Percentiles rank a stretch among this genome's conserved stretches.
These are phyloP conservation scores for Solanum hybrid DNA, from an alignment of 305 asterid species.

Conservation along the genomic window DNA sequence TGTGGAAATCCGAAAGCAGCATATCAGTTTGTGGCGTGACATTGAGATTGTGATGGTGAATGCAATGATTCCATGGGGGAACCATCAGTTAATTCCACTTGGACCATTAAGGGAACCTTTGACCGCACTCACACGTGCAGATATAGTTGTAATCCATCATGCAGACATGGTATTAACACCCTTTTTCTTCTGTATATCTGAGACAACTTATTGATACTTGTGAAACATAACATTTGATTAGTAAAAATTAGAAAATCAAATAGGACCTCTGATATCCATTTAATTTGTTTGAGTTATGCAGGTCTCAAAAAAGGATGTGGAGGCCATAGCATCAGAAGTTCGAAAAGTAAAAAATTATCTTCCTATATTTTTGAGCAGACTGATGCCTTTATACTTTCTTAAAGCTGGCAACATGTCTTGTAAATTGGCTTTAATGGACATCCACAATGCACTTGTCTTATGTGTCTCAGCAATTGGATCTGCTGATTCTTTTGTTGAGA, in stretches of 20 bases:
- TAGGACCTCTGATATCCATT: neutral
- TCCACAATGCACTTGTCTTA: constrained; percentile 32
- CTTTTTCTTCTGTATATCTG: constrained; percentile 4
- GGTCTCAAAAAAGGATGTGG: constrained; percentile 40
- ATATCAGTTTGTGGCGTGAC: constrained; percentile 55
- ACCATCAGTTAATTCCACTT: constrained; percentile 57
- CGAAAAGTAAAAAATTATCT: constrained; percentile 25
- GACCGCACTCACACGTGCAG: constrained; percentile 57
- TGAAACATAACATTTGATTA: neutral
- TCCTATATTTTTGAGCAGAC: constrained; percentile 52
- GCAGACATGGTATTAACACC: constrained; percentile 59
- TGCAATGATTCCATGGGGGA: constrained; percentile 88
- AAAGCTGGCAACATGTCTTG: constrained; percentile 32
- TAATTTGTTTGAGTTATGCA: constrained; percentile 16
- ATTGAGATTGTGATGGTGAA: constrained; percentile 90
- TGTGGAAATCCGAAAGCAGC: constrained; percentile 50
- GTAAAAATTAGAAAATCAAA: neutral
- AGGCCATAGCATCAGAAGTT: constrained; percentile 41
- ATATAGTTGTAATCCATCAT: constrained; percentile 70
- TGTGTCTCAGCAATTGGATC: constrained; percentile 82
- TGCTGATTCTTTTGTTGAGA: constrained; percentile 67
- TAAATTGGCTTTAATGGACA: constrained; percentile 32
- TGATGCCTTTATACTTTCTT: constrained; percentile 64
- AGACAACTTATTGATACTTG: neutral
- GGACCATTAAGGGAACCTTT: constrained; percentile 91